phyloP scores from a whole-genome alignment of 371 early-diverging fungal genomes.

The Chytridium lagenaria region DNA sequence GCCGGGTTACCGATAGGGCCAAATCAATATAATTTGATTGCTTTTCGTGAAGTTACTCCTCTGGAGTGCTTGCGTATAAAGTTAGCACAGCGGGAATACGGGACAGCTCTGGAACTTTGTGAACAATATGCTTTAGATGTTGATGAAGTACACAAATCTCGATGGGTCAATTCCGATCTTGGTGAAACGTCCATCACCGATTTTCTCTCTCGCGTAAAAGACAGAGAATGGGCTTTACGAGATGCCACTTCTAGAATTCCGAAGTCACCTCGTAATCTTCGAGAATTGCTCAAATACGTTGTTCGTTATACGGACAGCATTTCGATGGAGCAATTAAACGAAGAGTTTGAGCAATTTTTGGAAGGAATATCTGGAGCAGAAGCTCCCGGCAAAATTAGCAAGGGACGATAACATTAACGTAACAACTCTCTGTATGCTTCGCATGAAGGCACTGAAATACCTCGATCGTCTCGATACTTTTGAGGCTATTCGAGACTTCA shows the following conservation, averaged over 20 bases:
- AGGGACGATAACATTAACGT: constrained; percentile 36
- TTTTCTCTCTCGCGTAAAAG: constrained; percentile 60
- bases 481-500: constrained; percentile 51
- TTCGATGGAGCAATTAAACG: constrained; percentile 52
- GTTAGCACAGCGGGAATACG: constrained; percentile 59
- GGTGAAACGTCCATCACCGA: constrained; percentile 54
- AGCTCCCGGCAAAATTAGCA: constrained; percentile 23
- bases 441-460: constrained; percentile 66
- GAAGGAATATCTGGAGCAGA: constrained; percentile 20
- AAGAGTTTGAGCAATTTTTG: constrained; percentile 49
- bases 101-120: constrained; percentile 69
- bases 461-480: constrained; percentile 72
- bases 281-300: constrained; percentile 62
- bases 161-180: constrained; percentile 59
- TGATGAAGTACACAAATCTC: constrained; percentile 69
- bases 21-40: constrained; percentile 42
- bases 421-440: constrained; percentile 53
- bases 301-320: constrained; percentile 52
- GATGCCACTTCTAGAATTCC: constrained; percentile 58
- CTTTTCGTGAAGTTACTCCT: constrained; percentile 51
- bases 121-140: constrained; percentile 61
- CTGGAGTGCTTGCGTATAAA: constrained; percentile 52
- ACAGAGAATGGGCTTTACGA: constrained; percentile 70
- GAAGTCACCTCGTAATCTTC: constrained; percentile 44
- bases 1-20: background rate